Evolutionary conservation across 192 early-diverging fungal species (phyloP).

Genomic region (Entomortierella parvispora): DNA sequence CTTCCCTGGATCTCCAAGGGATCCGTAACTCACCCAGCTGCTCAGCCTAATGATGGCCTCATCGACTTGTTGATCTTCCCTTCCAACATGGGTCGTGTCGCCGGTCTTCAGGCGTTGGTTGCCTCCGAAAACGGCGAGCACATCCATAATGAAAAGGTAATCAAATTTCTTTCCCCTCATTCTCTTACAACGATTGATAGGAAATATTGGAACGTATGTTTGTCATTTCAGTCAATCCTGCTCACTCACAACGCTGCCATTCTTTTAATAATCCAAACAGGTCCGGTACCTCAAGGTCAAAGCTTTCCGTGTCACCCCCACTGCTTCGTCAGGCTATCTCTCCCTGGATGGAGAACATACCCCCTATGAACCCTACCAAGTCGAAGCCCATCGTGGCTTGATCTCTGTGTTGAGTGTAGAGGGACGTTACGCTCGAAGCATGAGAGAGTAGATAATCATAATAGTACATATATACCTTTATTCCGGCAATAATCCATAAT

Average conservation of each 20-base stretch:
- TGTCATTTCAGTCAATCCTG: too few species aligned
- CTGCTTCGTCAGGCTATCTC: constrained; percentile 49
- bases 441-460: constrained; percentile 17
- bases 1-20: constrained; percentile 59
- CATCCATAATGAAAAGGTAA: constrained; percentile 57
- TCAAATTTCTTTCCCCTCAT: too few species aligned
- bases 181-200: too few species aligned
- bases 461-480: too few species aligned
- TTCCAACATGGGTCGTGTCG: constrained; percentile 34
- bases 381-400: constrained; percentile 62
- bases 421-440: constrained; percentile 52
- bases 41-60: constrained; percentile 63
- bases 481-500: too few species aligned
- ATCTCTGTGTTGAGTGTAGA: constrained; percentile 56
- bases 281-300: constrained; percentile 68
- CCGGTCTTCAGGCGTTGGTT: constrained; percentile 48
- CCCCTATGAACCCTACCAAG: constrained; percentile 62
- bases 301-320: constrained; percentile 63
- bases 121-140: constrained; percentile 60
- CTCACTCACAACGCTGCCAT: not conserved
- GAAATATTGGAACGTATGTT: too few species aligned
- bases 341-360: constrained; percentile 68
- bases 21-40: constrained; percentile 57
- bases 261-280: constrained; percentile 18
- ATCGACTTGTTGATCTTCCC: constrained; percentile 59